These are phyloP conservation scores for Syncephalastrum monosporum DNA, from an alignment of 371 early-diverging fungal species.

Conservation along the genomic window DNA sequence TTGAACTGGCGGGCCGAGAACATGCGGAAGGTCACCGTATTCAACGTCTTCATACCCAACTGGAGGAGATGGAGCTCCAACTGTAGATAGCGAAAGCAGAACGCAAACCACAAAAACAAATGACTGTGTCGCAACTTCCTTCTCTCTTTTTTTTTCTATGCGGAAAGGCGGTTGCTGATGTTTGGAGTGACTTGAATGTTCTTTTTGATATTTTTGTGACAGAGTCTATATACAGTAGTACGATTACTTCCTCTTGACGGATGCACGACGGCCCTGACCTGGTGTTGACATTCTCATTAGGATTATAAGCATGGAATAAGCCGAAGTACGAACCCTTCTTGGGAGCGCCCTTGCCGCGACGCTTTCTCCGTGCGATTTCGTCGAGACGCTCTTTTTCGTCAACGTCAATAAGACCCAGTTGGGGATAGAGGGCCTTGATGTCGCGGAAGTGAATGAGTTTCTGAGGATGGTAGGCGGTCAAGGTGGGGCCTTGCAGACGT, in stretches of 20 bases:
- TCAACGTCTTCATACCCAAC: conserved; percentile 9
- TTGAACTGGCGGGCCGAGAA: conserved; percentile 41
- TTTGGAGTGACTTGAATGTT: background rate
- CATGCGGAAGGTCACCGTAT: conserved; percentile 25
- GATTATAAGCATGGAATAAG: conserved; percentile 1
- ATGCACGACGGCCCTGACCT: conserved; percentile 67
- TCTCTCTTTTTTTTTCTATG: too few relatives aligned
- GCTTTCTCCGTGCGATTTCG: conserved; percentile 66
- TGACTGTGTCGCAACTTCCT: too few relatives aligned
- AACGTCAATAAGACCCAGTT: conserved; percentile 58
- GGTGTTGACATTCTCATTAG: conserved; percentile 1
- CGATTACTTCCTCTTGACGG: conserved; percentile 58
- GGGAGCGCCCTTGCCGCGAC: conserved; percentile 81
- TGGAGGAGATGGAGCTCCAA: too few relatives aligned
- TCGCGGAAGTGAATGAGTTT: conserved; percentile 56
- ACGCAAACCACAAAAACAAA: conserved; percentile 9
- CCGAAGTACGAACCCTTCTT: conserved; percentile 63
- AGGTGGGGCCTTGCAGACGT: conserved; percentile 62
- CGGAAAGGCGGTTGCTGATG: too few relatives aligned
- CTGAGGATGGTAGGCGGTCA: conserved; percentile 70
- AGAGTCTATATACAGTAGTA: conserved; percentile 2
- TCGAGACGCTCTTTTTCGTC: conserved; percentile 72
- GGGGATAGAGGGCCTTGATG: conserved; percentile 60
- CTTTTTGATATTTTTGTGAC: background rate
- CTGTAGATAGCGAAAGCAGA: conserved; percentile 6